phyloP scores from a whole-genome alignment of 768 basidiomycete genomes.

The Hirschioporus abietinus region DNA sequence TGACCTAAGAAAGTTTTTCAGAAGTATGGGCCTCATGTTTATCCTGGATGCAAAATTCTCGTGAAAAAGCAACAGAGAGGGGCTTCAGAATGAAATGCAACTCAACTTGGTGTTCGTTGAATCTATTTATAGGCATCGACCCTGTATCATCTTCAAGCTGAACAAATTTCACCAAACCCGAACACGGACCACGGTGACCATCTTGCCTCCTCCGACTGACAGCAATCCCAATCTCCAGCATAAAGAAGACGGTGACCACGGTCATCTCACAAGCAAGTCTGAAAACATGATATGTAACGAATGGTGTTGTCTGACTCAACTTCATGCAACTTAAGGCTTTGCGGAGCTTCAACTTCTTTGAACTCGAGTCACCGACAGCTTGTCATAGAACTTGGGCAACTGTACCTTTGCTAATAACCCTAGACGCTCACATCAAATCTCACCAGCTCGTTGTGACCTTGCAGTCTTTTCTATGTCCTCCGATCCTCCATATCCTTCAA shows the following conservation, averaged over 20 bases:
- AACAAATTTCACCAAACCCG: no score
- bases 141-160: no score
- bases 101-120: no score
- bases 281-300: not conserved
- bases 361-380: no score
- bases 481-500: constrained; percentile 35
- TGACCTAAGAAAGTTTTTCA: not conserved
- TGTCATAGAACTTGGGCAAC: no score
- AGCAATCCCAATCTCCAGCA: no score
- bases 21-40: not conserved
- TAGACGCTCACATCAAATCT: not conserved
- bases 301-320: not conserved
- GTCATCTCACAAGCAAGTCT: not conserved
- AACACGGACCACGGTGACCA: no score
- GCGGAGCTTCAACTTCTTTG: no score
- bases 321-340: not conserved
- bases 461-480: not conserved
- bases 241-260: not conserved
- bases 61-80: not conserved
- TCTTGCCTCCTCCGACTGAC: no score
- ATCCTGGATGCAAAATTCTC: not conserved
- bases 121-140: no score
- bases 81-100: no score
- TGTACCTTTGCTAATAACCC: no score
- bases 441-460: not conserved